Evolutionary conservation across 345 rosid genomes (phyloP), one percentile per base, ranked within the genome.

Genomic region (Ricinus communis): DNA sequence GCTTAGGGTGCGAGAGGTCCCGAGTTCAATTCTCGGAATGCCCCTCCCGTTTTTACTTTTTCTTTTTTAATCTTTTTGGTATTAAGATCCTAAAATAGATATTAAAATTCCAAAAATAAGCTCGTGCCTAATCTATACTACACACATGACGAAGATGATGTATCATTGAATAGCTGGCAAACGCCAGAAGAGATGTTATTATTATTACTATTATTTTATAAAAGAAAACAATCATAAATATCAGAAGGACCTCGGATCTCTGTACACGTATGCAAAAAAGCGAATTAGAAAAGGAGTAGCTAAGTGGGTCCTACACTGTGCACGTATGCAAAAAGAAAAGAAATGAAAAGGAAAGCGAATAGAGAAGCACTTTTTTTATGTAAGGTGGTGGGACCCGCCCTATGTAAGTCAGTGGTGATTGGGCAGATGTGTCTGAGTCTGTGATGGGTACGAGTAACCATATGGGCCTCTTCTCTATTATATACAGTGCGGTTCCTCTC

Each of bases 1-100:
- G 93, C 88, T 88, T 91, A 84, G 86, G 88, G 90, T 88, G 87
- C 87, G 83, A 91, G 88, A 89, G 88, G 91, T 84, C 87, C 84
- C 85, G 87, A 88, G 90, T 83, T 84, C 89, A 85, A 89, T 83
- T 85, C 86, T 89, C 87, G 86, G 87, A 89, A 83, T 84, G 83
- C 85, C 83, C 85, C 85, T 0, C 9, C 9, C 43, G 9, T 38
- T 9, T 38, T 38, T n/a, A n/a, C n/a, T n/a, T 38, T 38, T 38
- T 38, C 43, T 4, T 38, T 38, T 38, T 38, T 38, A 9, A 38
- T n/a, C n/a, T n/a, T n/a, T n/a, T n/a, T n/a, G n/a, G n/a, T n/a
- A n/a, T n/a, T n/a, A n/a, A n/a, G n/a, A n/a, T n/a, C n/a, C n/a
- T n/a, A n/a, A n/a, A n/a, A n/a, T n/a, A n/a, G n/a, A n/a, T n/a